Conservation (phyloP, 108 stramenopile species). For the Discostella stelligeroides region DNA sequence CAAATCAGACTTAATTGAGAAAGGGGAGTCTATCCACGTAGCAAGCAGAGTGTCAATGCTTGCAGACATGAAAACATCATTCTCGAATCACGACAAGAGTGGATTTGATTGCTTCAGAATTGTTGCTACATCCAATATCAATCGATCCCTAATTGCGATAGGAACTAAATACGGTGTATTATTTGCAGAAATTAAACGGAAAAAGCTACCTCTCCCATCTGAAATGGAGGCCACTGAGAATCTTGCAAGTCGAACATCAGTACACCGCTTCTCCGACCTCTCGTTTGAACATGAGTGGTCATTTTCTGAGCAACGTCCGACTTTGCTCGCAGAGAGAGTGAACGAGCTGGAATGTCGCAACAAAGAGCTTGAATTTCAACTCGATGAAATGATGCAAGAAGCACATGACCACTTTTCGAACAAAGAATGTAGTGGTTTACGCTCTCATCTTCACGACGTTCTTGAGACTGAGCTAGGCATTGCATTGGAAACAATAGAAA, state of each 20-base stretch:
- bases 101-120: constrained; percentile 19
- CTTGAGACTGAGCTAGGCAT: constrained; percentile 19
- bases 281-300: too few species aligned
- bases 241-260: background rate
- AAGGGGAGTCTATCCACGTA: constrained; percentile 24
- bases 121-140: constrained; percentile 12
- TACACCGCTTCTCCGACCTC: background rate
- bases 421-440: constrained; percentile 3
- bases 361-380: constrained; percentile 4
- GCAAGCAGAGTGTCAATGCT: constrained; percentile 11
- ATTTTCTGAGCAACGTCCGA: background rate
- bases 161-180: constrained; percentile 42
- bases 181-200: constrained; percentile 14
- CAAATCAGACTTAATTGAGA: constrained; percentile 4
- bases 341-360: constrained; percentile 1
- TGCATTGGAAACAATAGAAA: constrained; percentile 5
- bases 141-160: constrained; percentile 27
- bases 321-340: background rate
- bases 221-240: background rate
- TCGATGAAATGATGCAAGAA: background rate
- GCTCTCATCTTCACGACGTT: constrained; percentile 7
- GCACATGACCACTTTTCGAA: background rate
- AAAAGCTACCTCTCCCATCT: background rate
- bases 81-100: constrained; percentile 3
- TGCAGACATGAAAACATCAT: constrained; percentile 5